phyloP scores from a whole-genome alignment of 148 eudicot species.

The Pouteria glomerata region DNA sequence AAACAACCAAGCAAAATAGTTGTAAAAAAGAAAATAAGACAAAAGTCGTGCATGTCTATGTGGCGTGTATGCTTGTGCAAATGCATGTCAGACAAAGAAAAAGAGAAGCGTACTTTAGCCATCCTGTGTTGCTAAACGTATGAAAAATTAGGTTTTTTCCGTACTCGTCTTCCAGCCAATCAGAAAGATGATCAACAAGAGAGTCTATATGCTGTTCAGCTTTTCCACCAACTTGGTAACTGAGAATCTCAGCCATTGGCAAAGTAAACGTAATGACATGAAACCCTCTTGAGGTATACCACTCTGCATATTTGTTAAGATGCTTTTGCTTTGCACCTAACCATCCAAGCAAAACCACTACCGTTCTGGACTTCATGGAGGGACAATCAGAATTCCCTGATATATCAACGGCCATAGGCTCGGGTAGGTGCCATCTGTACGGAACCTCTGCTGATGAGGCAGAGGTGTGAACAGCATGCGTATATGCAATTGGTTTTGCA shows the following conservation, averaged over 20 bases:
- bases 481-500: slow-evolving; percentile 48
- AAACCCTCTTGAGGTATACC: slow-evolving; percentile 95
- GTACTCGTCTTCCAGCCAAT: slow-evolving; percentile 89
- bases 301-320: slow-evolving; percentile 79
- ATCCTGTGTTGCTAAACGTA: slow-evolving; percentile 97
- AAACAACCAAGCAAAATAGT: slow-evolving; percentile 10
- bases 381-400: slow-evolving; percentile 55
- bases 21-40: background rate
- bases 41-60: too few species aligned
- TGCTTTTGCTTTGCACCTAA: slow-evolving; percentile 97
- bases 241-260: slow-evolving; percentile 87
- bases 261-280: slow-evolving; percentile 95
- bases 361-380: slow-evolving; percentile 68
- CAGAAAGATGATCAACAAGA: slow-evolving; percentile 80
- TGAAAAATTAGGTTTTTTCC: slow-evolving; percentile 92
- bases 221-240: slow-evolving; percentile 89
- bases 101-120: slow-evolving; percentile 75
- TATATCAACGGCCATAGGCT: slow-evolving; percentile 42
- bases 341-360: slow-evolving; percentile 94
- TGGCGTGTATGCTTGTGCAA: background rate
- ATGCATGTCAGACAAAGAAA: background rate
- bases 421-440: slow-evolving; percentile 92
- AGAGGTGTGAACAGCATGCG: slow-evolving; percentile 25
- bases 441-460: slow-evolving; percentile 48
- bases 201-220: slow-evolving; percentile 75